These are phyloP conservation scores for Camelina laxa DNA, from an alignment of 345 rosid genomes.

Conservation along the genomic window DNA sequence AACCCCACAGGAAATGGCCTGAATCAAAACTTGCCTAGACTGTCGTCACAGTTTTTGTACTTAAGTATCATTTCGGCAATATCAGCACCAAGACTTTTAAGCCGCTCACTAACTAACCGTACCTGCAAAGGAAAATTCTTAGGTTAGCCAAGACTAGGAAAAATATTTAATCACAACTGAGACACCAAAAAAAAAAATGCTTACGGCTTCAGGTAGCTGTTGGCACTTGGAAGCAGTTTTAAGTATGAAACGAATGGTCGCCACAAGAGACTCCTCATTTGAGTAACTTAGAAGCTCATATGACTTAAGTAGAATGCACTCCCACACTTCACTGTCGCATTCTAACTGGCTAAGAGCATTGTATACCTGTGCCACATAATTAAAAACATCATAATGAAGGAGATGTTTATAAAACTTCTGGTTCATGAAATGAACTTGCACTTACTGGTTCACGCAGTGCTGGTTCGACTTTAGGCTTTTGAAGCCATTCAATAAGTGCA, in stretches of 20 bases:
- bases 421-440: slow-evolving; percentile 18
- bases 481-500: slow-evolving; percentile 88
- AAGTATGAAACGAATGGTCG: slow-evolving; percentile 79
- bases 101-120: slow-evolving; percentile 77
- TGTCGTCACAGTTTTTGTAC: too few species aligned
- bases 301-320: slow-evolving; percentile 64
- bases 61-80: too few species aligned
- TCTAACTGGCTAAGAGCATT: slow-evolving; percentile 87
- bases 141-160: slow-evolving; percentile 11
- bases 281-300: slow-evolving; percentile 69
- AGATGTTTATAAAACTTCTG: slow-evolving; percentile 11
- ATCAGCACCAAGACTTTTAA: slow-evolving; percentile 77
- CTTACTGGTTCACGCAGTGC: slow-evolving; percentile 74
- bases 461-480: slow-evolving; percentile 87
- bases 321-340: slow-evolving; percentile 87
- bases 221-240: slow-evolving; percentile 92
- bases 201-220: slow-evolving; percentile 91
- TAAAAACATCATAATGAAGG: slow-evolving; percentile 23
- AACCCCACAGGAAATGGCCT: too few species aligned
- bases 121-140: slow-evolving; percentile 59
- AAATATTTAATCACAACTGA: slow-evolving; percentile 4
- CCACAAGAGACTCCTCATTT: slow-evolving; percentile 79
- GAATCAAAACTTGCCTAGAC: too few species aligned
- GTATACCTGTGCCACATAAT: slow-evolving; percentile 73
- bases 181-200: slow-evolving; percentile 28